Percentiles rank a stretch among this genome's conserved stretches.
Evolutionary conservation across 768 basidiomycete genomes (phyloP).

Genomic region (Boletus subparvulus): DNA sequence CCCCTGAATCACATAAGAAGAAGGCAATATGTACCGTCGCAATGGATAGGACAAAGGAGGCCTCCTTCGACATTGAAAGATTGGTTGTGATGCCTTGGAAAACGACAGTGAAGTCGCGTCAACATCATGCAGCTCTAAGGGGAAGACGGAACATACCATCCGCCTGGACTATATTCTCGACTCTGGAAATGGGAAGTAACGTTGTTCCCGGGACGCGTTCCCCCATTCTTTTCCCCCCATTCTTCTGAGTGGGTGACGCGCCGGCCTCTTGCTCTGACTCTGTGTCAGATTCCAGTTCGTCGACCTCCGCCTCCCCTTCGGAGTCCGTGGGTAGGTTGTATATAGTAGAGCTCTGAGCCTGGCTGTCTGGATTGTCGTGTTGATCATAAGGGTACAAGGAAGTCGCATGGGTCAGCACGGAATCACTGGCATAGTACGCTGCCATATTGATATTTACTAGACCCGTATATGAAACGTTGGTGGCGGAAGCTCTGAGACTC

Average conservation of each 20-base stretch:
- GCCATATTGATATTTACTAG: conserved; percentile 27
- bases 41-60: conserved; percentile 67
- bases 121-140: conserved; percentile 7
- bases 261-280: conserved; percentile 29
- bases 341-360: conserved; percentile 25
- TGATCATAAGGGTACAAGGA: conserved; percentile 33
- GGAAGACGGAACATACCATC: conserved; percentile 52
- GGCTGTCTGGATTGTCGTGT: conserved; percentile 25
- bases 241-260: conserved; percentile 29
- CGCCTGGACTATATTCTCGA: conserved; percentile 78
- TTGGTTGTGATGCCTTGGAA: conserved; percentile 54
- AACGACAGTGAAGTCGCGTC: conserved; percentile 16
- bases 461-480: conserved; percentile 5
- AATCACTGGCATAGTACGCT: conserved; percentile 30
- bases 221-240: conserved; percentile 28
- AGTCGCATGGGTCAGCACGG: conserved; percentile 32
- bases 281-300: conserved; percentile 36
- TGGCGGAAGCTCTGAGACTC: conserved; percentile 4
- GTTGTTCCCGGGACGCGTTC: conserved; percentile 64
- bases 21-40: conserved; percentile 57
- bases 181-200: conserved; percentile 59
- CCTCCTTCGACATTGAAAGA: conserved; percentile 73
- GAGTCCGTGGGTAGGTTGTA: conserved; percentile 37
- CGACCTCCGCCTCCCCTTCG: conserved; percentile 34
- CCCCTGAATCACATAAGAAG: conserved; percentile 8